phyloP scores from a whole-genome alignment of 306 rosid species.

The Vicia villosa region DNA sequence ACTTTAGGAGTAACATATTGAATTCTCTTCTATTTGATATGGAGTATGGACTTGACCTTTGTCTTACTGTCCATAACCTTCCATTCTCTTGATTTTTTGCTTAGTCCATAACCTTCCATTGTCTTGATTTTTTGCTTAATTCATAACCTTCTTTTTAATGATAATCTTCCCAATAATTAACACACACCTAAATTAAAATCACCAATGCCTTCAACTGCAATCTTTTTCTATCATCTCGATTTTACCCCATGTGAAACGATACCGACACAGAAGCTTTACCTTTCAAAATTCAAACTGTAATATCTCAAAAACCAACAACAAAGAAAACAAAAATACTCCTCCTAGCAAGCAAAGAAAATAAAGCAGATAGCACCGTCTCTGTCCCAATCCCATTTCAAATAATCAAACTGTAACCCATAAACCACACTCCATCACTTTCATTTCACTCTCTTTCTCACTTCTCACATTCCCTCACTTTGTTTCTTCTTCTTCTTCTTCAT shows the following conservation, averaged over 20 bases:
- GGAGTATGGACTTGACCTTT: too few species aligned
- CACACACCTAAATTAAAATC: neutral
- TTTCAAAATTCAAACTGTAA: slow-evolving; percentile 5
- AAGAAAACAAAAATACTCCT: neutral
- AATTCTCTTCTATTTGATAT: too few species aligned
- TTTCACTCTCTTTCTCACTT: neutral
- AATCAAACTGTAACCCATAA: neutral
- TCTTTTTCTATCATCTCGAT: neutral
- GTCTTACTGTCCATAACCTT: too few species aligned
- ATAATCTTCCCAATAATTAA: too few species aligned
- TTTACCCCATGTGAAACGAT: slow-evolving; percentile 14
- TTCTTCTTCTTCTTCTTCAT: neutral
- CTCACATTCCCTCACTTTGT: neutral
- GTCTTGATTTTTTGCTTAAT: too few species aligned
- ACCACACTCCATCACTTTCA: neutral
- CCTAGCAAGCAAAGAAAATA: neutral
- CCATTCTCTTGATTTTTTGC: too few species aligned
- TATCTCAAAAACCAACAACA: neutral
- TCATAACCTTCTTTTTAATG: too few species aligned
- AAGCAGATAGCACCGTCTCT: neutral
- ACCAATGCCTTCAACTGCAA: neutral
- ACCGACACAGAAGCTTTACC: slow-evolving; percentile 13
- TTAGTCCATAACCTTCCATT: too few species aligned
- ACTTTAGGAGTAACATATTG: too few species aligned
- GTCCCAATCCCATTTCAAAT: slow-evolving; percentile 32